Evolutionary conservation across 192 early-diverging fungal species (phyloP).

Genomic region (Linnemannia hyalina): DNA sequence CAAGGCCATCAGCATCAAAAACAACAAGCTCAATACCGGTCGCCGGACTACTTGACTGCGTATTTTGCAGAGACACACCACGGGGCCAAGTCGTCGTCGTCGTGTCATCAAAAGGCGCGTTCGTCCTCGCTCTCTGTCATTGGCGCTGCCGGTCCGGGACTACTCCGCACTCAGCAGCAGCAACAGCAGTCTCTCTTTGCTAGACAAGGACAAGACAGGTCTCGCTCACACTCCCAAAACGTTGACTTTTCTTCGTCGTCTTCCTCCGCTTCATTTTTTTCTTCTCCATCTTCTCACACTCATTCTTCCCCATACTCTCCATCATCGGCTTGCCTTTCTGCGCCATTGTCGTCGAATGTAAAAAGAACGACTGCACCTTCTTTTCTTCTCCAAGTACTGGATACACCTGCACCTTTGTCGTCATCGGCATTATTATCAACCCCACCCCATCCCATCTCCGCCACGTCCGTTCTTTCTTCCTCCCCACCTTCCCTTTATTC

Average conservation of each 20-base stretch:
- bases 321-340: not conserved
- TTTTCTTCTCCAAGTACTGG: not conserved
- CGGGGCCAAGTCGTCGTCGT: not conserved
- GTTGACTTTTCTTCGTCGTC: not conserved
- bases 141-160: not conserved
- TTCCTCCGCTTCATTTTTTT: not conserved
- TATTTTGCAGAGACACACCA: constrained; percentile 39
- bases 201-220: constrained; percentile 35
- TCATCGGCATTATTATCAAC: constrained; percentile 2
- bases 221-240: constrained; percentile 21
- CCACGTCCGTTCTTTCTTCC: not conserved
- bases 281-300: not conserved
- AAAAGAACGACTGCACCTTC: not conserved
- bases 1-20: no score
- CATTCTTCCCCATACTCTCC: not conserved
- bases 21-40: constrained; percentile 4
- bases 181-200: not conserved
- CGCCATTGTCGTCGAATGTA: constrained; percentile 7
- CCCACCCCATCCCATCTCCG: not conserved
- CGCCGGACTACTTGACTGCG: constrained; percentile 52
- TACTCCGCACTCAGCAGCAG: not conserved
- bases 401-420: not conserved
- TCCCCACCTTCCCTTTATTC: not conserved
- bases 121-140: constrained; percentile 9
- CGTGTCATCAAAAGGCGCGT: not conserved